Evolutionary conservation across 257 asterid species (phyloP).

Genomic region (Petrea volubilis): DNA sequence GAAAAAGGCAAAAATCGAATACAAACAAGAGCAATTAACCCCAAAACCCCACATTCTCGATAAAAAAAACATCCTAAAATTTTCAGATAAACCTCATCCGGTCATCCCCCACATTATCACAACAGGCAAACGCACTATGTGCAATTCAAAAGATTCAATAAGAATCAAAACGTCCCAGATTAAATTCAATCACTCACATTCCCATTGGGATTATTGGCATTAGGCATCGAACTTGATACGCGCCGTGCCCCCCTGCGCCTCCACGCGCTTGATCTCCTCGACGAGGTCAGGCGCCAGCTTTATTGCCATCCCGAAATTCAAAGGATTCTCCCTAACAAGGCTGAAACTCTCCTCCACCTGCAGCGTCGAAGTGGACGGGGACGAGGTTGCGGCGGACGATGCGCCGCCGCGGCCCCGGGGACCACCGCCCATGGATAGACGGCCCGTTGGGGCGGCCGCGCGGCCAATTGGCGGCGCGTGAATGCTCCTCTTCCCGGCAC

Average conservation of each 20-base stretch:
- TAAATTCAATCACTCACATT: conserved; percentile 65
- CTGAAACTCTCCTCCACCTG: conserved; percentile 73
- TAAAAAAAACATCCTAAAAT: background rate
- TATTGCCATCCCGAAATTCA: conserved; percentile 87
- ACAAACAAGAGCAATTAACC: background rate
- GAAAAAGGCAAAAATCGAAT: background rate
- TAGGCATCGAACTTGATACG: conserved; percentile 84
- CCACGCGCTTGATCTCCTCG: conserved; percentile 98
- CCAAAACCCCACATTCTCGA: background rate
- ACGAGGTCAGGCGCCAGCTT: conserved; percentile 87
- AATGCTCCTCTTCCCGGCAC: conserved; percentile 61
- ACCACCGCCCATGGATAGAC: conserved; percentile 57
- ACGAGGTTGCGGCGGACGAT: conserved; percentile 29
- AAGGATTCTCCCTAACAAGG: conserved; percentile 74
- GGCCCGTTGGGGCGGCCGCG: conserved; percentile 46
- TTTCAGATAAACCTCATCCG: conserved; percentile 19
- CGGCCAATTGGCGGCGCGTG: conserved; percentile 67
- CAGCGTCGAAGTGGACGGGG: conserved; percentile 45
- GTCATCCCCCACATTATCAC: background rate
- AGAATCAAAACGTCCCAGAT: conserved; percentile 12
- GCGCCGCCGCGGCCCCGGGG: conserved; percentile 56
- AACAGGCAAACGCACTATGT: conserved; percentile 2
- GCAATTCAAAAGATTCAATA: conserved; percentile 13
- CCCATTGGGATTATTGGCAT: conserved; percentile 67
- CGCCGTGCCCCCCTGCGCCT: conserved; percentile 68